phyloP scores from a whole-genome alignment of 1,284 basidiomycete genomes.

The Retiboletus flavoniger region DNA sequence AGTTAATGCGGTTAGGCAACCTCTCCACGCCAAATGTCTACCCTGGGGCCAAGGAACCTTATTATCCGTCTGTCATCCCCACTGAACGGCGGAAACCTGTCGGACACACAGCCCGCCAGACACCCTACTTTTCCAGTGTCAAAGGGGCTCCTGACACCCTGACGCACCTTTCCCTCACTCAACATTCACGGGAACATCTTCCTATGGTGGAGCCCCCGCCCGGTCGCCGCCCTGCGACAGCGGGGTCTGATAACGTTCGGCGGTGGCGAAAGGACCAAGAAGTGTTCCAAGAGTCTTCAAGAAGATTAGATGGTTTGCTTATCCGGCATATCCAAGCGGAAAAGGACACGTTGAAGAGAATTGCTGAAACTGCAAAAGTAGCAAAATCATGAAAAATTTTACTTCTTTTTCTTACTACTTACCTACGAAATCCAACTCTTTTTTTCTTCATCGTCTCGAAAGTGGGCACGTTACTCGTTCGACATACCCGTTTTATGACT shows the following conservation, averaged over 20 bases:
- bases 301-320: slow-evolving; percentile 69
- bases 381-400: slow-evolving; percentile 28
- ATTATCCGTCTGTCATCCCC: slow-evolving; percentile 29
- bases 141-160: slow-evolving; percentile 31
- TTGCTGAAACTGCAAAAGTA: slow-evolving; percentile 48
- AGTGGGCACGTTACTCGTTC: slow-evolving; percentile 18
- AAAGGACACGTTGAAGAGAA: slow-evolving; percentile 68
- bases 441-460: slow-evolving; percentile 13
- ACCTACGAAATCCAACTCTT: slow-evolving; percentile 17
- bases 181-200: slow-evolving; percentile 34
- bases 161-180: slow-evolving; percentile 33
- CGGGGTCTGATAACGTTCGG: slow-evolving; percentile 30
- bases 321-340: slow-evolving; percentile 72
- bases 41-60: slow-evolving; percentile 32
- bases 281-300: slow-evolving; percentile 52
- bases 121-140: slow-evolving; percentile 34
- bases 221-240: slow-evolving; percentile 30
- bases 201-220: slow-evolving; percentile 5
- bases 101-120: slow-evolving; percentile 32
- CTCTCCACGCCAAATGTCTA: slow-evolving; percentile 36
- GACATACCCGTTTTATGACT: slow-evolving; percentile 24
- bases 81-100: slow-evolving; percentile 39
- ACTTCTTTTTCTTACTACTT: slow-evolving; percentile 2
- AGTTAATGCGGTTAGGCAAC: slow-evolving; percentile 44
- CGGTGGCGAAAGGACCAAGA: slow-evolving; percentile 40